Conservation (phyloP, 2,329 filamentous ascomycete species). For the Alternaria hordeiaustralica region DNA sequence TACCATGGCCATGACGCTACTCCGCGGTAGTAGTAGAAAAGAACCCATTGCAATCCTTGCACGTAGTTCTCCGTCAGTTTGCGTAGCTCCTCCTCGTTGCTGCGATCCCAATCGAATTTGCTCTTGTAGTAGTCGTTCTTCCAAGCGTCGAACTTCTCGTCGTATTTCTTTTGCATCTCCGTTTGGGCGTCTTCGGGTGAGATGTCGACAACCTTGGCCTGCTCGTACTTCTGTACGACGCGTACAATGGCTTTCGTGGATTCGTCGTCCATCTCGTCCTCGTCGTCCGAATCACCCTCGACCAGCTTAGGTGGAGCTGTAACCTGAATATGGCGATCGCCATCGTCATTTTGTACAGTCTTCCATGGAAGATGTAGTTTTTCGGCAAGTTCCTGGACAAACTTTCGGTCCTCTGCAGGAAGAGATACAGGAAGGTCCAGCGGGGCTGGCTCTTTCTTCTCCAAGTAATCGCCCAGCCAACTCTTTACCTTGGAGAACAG, state of each 20-base stretch:
- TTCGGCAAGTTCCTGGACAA: slow-evolving; percentile 84
- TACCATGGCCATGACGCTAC: slow-evolving; percentile 99
- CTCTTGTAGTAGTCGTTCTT: slow-evolving; percentile 91
- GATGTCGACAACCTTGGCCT: slow-evolving; percentile 82
- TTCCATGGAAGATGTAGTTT: slow-evolving; percentile 71
- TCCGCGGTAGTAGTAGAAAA: slow-evolving; percentile 97
- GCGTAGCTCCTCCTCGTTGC: slow-evolving; percentile 79
- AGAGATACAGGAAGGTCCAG: slow-evolving; percentile 77
- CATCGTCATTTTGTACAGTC: slow-evolving; percentile 68
- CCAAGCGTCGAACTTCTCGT: slow-evolving; percentile 89
- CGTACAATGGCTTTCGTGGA: slow-evolving; percentile 81
- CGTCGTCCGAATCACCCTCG: slow-evolving; percentile 64
- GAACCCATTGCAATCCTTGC: slow-evolving; percentile 95
- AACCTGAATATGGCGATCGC: slow-evolving; percentile 70
- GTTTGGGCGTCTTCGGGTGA: slow-evolving; percentile 79
- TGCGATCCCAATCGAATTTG: slow-evolving; percentile 89
- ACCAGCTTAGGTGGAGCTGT: slow-evolving; percentile 62
- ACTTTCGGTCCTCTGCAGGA: slow-evolving; percentile 86
- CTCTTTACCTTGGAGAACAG: slow-evolving; percentile 83
- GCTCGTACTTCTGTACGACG: slow-evolving; percentile 89
- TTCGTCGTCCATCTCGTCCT: slow-evolving; percentile 79
- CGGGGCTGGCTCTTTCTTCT: slow-evolving; percentile 52
- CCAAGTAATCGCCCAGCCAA: slow-evolving; percentile 74
- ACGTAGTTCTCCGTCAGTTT: slow-evolving; percentile 95
- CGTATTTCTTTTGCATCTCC: slow-evolving; percentile 82